phyloP scores from a whole-genome alignment of 2,329 filamentous ascomycete species.

The Nemania sp. region DNA sequence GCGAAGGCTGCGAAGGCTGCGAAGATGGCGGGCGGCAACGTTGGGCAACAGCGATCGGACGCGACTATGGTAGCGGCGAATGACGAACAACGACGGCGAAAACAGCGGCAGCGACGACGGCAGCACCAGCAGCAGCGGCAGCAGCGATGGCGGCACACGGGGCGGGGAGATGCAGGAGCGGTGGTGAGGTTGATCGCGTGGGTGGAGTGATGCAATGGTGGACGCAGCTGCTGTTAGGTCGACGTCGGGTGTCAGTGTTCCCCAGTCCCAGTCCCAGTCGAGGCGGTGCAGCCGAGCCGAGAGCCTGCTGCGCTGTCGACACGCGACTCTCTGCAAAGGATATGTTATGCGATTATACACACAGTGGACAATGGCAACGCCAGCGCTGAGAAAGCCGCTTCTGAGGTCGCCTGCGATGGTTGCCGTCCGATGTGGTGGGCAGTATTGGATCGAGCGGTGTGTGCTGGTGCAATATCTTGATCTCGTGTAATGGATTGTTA shows the following conservation, averaged over 20 bases:
- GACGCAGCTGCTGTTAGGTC: conserved; percentile 6
- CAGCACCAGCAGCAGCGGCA: conserved; percentile 20
- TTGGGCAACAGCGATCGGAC: no score
- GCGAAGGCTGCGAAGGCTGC: conserved; percentile 4
- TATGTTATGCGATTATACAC: no score
- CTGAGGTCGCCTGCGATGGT: conserved; percentile 13
- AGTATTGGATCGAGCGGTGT: conserved; percentile 22
- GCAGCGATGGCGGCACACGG: not conserved
- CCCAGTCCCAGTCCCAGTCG: no score
- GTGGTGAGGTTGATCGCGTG: conserved; percentile 36
- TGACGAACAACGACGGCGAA: conserved; percentile 1
- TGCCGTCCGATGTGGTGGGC: no score
- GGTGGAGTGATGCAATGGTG: conserved; percentile 41
- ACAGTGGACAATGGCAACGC: no score
- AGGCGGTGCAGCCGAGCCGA: not conserved
- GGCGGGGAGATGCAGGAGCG: conserved; percentile 1
- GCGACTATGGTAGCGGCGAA: no score
- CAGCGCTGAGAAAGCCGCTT: conserved; percentile 3
- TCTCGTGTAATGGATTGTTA: conserved; percentile 23
- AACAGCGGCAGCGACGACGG: not conserved
- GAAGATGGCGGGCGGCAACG: not conserved
- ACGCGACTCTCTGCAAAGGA: no score
- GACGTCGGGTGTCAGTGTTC: conserved; percentile 18
- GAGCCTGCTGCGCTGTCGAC: no score
- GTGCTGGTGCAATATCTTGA: conserved; percentile 18